A percentile compares a stretch with the other conserved stretches of the same genome.
These are phyloP conservation scores for Fusarium temperatum DNA, from an alignment of 2,329 filamentous ascomycete genomes.

Conservation along the genomic window DNA sequence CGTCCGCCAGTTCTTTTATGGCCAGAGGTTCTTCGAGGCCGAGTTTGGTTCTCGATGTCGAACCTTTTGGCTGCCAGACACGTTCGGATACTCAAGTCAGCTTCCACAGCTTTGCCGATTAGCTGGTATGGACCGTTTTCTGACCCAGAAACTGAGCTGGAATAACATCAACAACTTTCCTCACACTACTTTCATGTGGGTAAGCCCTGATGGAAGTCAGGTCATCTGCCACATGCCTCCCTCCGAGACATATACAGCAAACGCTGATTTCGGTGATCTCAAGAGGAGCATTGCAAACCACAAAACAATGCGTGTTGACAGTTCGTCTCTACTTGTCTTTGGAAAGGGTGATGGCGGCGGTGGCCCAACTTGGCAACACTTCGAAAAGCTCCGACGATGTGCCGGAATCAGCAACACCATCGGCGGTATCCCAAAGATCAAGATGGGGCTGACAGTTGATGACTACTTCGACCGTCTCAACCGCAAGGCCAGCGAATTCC, in stretches of 20 bases:
- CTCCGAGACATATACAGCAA: conserved; percentile 92
- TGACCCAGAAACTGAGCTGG: conserved; percentile 99
- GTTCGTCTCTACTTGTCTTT: conserved; percentile 89
- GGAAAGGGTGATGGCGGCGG: conserved; percentile 97
- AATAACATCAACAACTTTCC: conserved; percentile 99
- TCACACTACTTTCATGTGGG: conserved; percentile 99
- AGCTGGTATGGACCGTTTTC: conserved; percentile 95
- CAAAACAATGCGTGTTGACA: conserved; percentile 94
- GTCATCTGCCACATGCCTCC: conserved; percentile 98
- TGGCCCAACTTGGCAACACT: conserved; percentile 90
- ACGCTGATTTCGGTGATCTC: conserved; percentile 94
- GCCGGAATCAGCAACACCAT: conserved; percentile 90
- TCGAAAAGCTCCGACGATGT: conserved; percentile 93
- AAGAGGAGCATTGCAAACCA: conserved; percentile 89
- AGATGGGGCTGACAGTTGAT: conserved; percentile 89
- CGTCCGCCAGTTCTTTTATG: conserved; percentile 92
- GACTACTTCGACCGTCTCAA: conserved; percentile 92
- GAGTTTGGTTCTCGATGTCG: conserved; percentile 87
- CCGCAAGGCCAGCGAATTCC: conserved; percentile 79
- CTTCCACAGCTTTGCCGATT: conserved; percentile 92
- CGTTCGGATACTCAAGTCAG: conserved; percentile 96
- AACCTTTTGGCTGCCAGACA: conserved; percentile 98
- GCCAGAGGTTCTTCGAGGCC: conserved; percentile 93
- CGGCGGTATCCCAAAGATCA: conserved; percentile 81
- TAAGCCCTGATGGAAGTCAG: conserved; percentile 92